phyloP scores from a whole-genome alignment of 176 grass and related monocot species.

The Eremochloa ophiuroides region DNA sequence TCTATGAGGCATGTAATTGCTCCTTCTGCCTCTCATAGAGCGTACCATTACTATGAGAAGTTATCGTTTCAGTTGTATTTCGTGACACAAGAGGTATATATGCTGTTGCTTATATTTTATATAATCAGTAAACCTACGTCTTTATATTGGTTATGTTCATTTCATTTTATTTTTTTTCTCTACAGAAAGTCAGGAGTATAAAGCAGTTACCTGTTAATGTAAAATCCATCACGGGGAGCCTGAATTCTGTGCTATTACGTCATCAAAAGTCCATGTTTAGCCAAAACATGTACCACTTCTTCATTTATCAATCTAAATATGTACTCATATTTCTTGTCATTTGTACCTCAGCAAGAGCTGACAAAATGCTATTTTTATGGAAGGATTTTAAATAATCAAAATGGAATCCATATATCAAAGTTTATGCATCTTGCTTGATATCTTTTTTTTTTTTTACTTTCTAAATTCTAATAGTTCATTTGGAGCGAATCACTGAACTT shows the following conservation, averaged over 20 bases:
- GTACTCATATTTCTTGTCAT: background rate
- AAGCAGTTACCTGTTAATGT: conserved; percentile 90
- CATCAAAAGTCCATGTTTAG: conserved; percentile 72
- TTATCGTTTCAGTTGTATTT: conserved; percentile 96
- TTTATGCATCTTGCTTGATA: background rate
- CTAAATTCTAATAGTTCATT: background rate
- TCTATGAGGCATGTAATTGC: conserved; percentile 94
- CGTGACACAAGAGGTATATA: conserved; percentile 75
- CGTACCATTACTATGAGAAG: conserved; percentile 88
- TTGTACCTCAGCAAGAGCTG: background rate
- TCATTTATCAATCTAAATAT: conserved; percentile 16
- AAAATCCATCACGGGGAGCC: conserved; percentile 61
- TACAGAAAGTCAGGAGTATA: conserved; percentile 67
- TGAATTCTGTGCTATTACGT: conserved; percentile 68
- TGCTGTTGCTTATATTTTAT: conserved; percentile 11
- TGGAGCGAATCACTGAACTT: background rate
- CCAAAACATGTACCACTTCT: conserved; percentile 50
- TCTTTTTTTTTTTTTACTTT: background rate
- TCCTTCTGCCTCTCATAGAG: conserved; percentile 80
- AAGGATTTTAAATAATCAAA: background rate
- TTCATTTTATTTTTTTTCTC: background rate
- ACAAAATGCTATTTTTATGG: no score
- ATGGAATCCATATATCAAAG: background rate
- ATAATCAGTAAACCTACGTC: background rate
- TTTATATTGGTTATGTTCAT: background rate